Percentiles rank a stretch among this genome's conserved stretches.
phyloP scores from a whole-genome alignment of 306 rosid genomes.

The Casuarina cunninghamiana region DNA sequence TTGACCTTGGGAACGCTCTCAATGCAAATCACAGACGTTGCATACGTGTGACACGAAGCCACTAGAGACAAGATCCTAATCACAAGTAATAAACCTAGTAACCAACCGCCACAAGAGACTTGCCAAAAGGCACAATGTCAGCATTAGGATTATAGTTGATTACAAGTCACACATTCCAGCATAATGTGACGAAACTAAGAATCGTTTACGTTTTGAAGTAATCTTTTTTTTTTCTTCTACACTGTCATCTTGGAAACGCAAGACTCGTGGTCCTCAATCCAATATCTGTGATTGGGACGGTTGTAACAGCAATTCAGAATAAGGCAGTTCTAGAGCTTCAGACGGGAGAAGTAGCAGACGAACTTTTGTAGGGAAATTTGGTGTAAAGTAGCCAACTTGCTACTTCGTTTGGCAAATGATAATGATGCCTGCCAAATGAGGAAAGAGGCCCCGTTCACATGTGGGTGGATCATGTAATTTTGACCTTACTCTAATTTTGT shows the following conservation, averaged over 20 bases:
- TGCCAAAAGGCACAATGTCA: background rate
- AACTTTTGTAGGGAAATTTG: constrained; percentile 28
- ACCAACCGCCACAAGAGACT: constrained; percentile 2
- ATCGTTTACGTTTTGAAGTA: background rate
- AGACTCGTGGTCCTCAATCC: background rate
- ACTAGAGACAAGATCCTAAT: constrained; percentile 14
- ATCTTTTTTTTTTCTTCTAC: constrained; percentile 1
- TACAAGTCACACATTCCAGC: constrained; percentile 25
- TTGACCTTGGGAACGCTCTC: constrained; percentile 25
- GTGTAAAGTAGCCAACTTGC: constrained; percentile 43
- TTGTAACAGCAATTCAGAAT: background rate
- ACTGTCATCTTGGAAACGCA: background rate
- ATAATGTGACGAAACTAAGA: constrained; percentile 5
- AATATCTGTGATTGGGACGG: background rate
- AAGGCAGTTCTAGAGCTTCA: background rate
- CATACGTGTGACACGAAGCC: constrained; percentile 14
- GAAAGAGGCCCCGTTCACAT: constrained; percentile 47
- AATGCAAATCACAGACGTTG: constrained; percentile 17
- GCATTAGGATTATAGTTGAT: constrained; percentile 9
- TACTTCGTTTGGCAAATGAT: constrained; percentile 43
- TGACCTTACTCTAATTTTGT: constrained; percentile 45
- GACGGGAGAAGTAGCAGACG: constrained; percentile 14
- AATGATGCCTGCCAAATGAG: constrained; percentile 6
- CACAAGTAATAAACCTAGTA: background rate
- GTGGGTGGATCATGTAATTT: constrained; percentile 61